Conservation (phyloP, 371 early-diverging fungal species). For the Mortierella sp. region DNA sequence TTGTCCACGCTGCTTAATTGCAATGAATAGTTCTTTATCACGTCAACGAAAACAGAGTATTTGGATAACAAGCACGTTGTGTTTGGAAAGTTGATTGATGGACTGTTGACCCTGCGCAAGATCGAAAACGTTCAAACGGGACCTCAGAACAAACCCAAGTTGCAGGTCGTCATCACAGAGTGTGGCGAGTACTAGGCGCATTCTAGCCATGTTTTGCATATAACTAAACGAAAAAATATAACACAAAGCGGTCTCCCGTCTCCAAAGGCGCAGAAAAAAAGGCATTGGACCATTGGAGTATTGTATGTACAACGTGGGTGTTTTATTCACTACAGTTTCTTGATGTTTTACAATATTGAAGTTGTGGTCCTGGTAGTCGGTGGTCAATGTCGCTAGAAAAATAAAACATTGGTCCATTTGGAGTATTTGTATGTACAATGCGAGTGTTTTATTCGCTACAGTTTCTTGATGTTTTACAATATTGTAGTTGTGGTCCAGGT, state of each 20-base stretch:
- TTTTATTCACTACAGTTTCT: neutral
- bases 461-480: neutral
- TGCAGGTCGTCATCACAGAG: slow-evolving; percentile 90
- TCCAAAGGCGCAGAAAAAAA: neutral
- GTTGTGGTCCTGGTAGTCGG: slow-evolving; percentile 5
- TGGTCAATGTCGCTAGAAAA: neutral
- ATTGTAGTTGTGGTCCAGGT: neutral
- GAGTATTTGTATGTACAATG: slow-evolving; percentile 3
- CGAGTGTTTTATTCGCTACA: neutral
- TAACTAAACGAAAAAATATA: neutral
- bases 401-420: neutral
- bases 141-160: slow-evolving; percentile 88
- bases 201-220: neutral
- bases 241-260: neutral
- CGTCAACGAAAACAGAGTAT: slow-evolving; percentile 88
- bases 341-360: neutral
- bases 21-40: slow-evolving; percentile 91
- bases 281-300: neutral
- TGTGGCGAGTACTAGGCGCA: slow-evolving; percentile 57
- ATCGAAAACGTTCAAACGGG: slow-evolving; percentile 95
- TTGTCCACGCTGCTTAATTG: neutral
- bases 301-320: neutral
- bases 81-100: slow-evolving; percentile 92
- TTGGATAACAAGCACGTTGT: slow-evolving; percentile 96
- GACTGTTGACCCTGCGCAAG: slow-evolving; percentile 88